Percentiles rank a stretch among this genome's conserved stretches.
Conservation (phyloP, 305 asterid species). For the Lippia alba region DNA sequence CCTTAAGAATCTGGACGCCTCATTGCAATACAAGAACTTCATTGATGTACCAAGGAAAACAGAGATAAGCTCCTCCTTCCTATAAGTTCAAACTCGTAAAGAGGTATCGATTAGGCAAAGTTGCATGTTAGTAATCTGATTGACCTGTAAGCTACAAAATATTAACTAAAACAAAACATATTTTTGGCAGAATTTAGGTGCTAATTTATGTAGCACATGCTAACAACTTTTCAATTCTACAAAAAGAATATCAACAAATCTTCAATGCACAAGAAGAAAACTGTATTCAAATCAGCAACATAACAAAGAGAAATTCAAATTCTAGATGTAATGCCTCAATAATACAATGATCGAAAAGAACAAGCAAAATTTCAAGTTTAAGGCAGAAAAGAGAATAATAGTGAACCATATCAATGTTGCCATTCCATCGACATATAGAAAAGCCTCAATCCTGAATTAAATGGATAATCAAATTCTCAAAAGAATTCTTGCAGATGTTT, state of each 20-base stretch:
- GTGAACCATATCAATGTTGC: slow-evolving; percentile 29
- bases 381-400: neutral
- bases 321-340: neutral
- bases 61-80: too few relatives aligned
- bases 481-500: too few relatives aligned
- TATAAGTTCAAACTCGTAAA: too few relatives aligned
- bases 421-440: slow-evolving; percentile 70
- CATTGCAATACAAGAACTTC: slow-evolving; percentile 65
- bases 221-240: too few relatives aligned
- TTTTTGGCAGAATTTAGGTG: too few relatives aligned
- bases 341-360: neutral
- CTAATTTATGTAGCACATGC: too few relatives aligned
- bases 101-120: too few relatives aligned
- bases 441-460: slow-evolving; percentile 46
- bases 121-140: neutral
- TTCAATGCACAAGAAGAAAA: too few relatives aligned
- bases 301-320: neutral
- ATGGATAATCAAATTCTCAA: too few relatives aligned
- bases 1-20: slow-evolving; percentile 49
- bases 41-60: too few relatives aligned
- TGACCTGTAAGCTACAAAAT: neutral
- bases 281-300: neutral
- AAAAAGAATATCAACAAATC: too few relatives aligned
- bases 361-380: neutral
- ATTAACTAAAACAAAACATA: neutral